Base-by-base conservation (phyloP, 2,329 filamentous ascomycete species). In the Coniochaeta pulveracea region DNA sequence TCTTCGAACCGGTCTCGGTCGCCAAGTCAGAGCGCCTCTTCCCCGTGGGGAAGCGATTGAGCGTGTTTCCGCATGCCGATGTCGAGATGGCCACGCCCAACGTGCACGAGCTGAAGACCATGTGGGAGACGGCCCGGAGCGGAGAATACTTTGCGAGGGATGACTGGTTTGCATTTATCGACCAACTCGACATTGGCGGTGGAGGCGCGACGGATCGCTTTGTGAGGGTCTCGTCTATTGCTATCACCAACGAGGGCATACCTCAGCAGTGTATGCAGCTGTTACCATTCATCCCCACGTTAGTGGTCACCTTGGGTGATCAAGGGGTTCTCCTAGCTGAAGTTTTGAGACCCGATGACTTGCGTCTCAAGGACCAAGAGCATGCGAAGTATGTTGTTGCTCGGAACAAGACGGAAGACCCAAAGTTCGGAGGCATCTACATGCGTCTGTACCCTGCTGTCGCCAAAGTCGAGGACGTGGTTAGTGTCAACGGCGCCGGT, bases 401-500 rank as follows among this genome's bases (percentile, higher is more conserved):
- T n/a, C n/a, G n/a, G n/a, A n/a, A n/a, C n/a, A n/a, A n/a, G n/a
- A n/a, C n/a, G n/a, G n/a, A n/a, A n/a, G n/a, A 72, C 19, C 60
- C 60, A 2, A 55, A 63, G 6, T 63, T 79, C 0, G 76, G 86
- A 0, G 89, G 88, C 0, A 67, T 95, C 3, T 95, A 95, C 49
- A 86, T 95, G 78, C 54, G 72, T 21, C 43, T 73, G 14, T 83
- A 85, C 51, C 74, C 82, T 0, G 64, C 81, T 0, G n/a, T n/a
- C n/a, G 72, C 71, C 1, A 76, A 82, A 50, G 58, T 63, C 11
- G 58, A 69, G 14, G 75, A 91, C 17, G 66, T 93, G 2, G 76
- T 89, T 2, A 94, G 85, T 29, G 89, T 96, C 8, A 96, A 96
- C 52, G 91, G 89, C 1, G 86, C 85, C 3, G 91, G 91, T 0